Conservation (phyloP, 495 filamentous ascomycete genomes). For the Penicillium fimorum region DNA sequence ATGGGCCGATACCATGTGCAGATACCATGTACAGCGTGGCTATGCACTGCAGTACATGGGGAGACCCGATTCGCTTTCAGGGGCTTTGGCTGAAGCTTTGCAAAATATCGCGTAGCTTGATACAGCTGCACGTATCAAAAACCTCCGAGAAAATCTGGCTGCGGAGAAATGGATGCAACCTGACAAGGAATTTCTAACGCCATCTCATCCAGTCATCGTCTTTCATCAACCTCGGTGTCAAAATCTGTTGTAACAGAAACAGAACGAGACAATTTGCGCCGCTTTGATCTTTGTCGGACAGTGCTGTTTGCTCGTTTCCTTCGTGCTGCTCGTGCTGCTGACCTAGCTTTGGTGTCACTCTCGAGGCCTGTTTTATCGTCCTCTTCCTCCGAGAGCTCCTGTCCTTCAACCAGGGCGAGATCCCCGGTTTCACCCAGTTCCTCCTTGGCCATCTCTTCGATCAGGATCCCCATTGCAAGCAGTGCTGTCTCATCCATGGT, state of each 20-base stretch:
- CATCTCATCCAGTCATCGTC: constrained; percentile 2
- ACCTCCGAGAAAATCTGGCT: background rate
- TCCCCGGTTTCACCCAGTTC: constrained; percentile 69
- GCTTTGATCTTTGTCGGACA: constrained; percentile 28
- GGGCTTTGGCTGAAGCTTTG: background rate
- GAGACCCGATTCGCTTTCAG: constrained; percentile 14
- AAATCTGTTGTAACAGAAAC: constrained; percentile 24
- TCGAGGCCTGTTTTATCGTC: constrained; percentile 8
- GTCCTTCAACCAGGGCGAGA: constrained; percentile 69
- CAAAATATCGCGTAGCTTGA: background rate
- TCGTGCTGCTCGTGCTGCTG: constrained; percentile 4
- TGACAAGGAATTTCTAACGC: background rate
- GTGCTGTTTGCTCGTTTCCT: constrained; percentile 9
- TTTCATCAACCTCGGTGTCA: constrained; percentile 29
- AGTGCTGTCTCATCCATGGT: constrained; percentile 86
- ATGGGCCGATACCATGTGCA: constrained; percentile 10
- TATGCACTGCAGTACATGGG: constrained; percentile 10
- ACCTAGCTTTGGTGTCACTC: constrained; percentile 9
- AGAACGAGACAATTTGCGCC: constrained; percentile 23
- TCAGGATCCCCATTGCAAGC: constrained; percentile 73
- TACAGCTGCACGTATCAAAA: constrained; percentile 1
- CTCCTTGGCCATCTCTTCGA: constrained; percentile 71
- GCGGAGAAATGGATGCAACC: background rate
- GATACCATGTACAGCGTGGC: constrained; percentile 11
- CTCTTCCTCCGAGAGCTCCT: constrained; percentile 34